phyloP scores from a whole-genome alignment of 2,329 filamentous ascomycete species.

The Aureobasidium uvarum region DNA sequence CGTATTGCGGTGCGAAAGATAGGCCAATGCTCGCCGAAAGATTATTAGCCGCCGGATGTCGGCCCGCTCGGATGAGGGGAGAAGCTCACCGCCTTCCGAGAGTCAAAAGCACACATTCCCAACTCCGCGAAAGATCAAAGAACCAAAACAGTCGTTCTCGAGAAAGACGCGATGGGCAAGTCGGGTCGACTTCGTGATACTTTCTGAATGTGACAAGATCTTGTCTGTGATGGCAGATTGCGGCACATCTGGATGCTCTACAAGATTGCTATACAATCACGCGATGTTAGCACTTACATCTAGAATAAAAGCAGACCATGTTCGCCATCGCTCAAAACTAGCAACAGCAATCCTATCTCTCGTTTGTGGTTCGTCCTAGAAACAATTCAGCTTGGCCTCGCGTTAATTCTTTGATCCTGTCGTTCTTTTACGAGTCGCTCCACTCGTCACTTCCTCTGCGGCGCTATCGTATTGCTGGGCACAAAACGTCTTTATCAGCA shows the following conservation, averaged over 20 bases:
- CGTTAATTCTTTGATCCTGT: constrained; percentile 13
- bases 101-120: background rate
- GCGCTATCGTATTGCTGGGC: constrained; percentile 18
- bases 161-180: background rate
- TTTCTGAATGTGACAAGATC: background rate
- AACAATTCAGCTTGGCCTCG: background rate
- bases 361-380: background rate
- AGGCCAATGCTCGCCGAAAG: constrained; percentile 18
- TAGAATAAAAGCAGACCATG: background rate
- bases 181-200: background rate
- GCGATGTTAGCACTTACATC: background rate
- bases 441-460: constrained; percentile 11
- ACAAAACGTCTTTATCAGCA: constrained; percentile 17
- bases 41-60: constrained; percentile 18
- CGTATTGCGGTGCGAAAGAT: constrained; percentile 6
- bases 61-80: constrained; percentile 6
- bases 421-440: constrained; percentile 1
- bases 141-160: background rate
- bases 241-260: background rate
- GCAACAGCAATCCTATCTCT: background rate
- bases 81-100: background rate
- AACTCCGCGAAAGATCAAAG: too few relatives aligned
- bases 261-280: background rate
- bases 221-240: background rate
- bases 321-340: background rate